Evolutionary conservation across 163 green algal genomes (phyloP), one percentile per base, ranked within the genome.

Genomic region (Scenedesmus sp.): DNA sequence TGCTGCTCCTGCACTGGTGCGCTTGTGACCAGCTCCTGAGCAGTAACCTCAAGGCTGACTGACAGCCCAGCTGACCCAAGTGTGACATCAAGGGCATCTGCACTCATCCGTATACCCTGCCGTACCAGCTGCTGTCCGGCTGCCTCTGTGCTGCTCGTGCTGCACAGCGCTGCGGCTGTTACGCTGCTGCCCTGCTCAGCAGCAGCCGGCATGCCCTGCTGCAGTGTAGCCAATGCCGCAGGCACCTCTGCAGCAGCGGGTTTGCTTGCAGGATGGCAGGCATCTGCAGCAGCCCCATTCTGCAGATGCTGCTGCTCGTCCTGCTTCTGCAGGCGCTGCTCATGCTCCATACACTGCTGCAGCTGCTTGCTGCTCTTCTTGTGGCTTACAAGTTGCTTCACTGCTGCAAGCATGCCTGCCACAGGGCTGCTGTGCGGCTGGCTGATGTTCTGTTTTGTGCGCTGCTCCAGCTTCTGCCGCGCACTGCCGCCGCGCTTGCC

Each of bases 361-460:
- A 74, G 82, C 83, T 56, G 83, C 59, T 66, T 52, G 9, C 23
- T 57, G 23, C 57, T 60, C 57, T 57, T n/a, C 82, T 20, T 70
- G 18, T 73, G 52, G 56, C 57, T 60, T 23, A 82, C 57, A n/a
- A 87, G 23, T 34, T 59, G 81, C 54, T 62, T 64, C 15, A 66
- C 66, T 84, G 86, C 86, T 84, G 54, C 86, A 70, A 34, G 55
- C 55, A 86, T 64, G 16, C 81, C 81, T 64, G 26, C 81, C 4
- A 62, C 15, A 0, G 34, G 54, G 59, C 57, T n/a, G 34, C 2
- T 60, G 23, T 88, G 83, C 9, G 57, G 18, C n/a, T 52, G 59
- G 56, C 55, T 55, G 15, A 3, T 77, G 59, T 3, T 77, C 6
- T 76, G 57, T 88, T 8, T 34, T 46, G 3, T 66, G 59, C 54